Conservation (phyloP, 805 yeast species). For the Yamadazyma paraphyllophila region DNA sequence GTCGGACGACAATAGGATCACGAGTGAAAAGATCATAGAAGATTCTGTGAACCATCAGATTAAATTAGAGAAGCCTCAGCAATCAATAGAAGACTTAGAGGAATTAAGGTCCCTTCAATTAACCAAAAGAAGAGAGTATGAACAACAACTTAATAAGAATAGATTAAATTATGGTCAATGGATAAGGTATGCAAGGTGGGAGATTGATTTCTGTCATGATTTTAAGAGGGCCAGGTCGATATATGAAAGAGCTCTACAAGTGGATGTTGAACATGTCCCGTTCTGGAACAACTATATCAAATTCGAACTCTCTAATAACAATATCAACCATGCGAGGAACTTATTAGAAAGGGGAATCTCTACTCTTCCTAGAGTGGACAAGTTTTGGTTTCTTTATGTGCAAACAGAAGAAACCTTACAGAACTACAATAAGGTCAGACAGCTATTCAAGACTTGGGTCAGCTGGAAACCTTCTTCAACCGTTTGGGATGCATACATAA, state of each 20-base stretch:
- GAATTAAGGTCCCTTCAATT: constrained; percentile 76
- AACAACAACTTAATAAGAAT: constrained; percentile 82
- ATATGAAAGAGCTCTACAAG: constrained; percentile 82
- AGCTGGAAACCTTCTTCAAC: constrained; percentile 64
- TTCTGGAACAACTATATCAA: constrained; percentile 85
- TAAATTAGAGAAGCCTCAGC: constrained; percentile 27
- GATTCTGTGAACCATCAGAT: constrained; percentile 30
- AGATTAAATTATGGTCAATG: constrained; percentile 82
- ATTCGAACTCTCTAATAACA: constrained; percentile 66
- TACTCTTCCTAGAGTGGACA: constrained; percentile 73
- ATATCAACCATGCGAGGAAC: constrained; percentile 86
- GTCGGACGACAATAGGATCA: constrained; percentile 22
- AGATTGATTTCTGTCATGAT: constrained; percentile 71
- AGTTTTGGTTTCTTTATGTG: constrained; percentile 82
- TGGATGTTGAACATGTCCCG: constrained; percentile 72
- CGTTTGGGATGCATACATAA: constrained; percentile 75
- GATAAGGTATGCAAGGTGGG: constrained; percentile 90
- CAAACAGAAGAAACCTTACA: constrained; percentile 78
- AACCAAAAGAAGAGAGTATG: constrained; percentile 77
- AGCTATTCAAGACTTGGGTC: constrained; percentile 76
- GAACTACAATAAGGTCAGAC: constrained; percentile 58
- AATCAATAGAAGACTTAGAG: constrained; percentile 62
- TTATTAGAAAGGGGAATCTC: constrained; percentile 75
- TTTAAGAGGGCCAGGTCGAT: constrained; percentile 77
- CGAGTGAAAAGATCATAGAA: constrained; percentile 36